Conservation (phyloP, 306 rosid genomes). For the Quercus aquifolioides region DNA sequence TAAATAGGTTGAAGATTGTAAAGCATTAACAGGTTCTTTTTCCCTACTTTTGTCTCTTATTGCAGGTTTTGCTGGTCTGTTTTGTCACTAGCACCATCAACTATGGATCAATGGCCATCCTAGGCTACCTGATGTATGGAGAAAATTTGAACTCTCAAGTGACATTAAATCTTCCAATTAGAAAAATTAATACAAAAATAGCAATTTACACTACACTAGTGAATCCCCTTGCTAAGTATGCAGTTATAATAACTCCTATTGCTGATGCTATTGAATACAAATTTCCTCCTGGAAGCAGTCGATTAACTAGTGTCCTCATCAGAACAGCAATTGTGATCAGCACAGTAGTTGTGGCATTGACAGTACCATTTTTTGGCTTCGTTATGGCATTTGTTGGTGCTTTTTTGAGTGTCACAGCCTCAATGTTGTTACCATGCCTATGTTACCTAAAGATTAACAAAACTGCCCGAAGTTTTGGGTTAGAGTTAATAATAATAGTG, state of each 20-base stretch:
- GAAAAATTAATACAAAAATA: slow-evolving; percentile 39
- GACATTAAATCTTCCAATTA: slow-evolving; percentile 57
- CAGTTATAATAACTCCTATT: slow-evolving; percentile 52
- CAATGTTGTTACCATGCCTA: slow-evolving; percentile 56
- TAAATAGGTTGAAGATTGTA: not conserved
- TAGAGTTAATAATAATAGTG: slow-evolving; percentile 34
- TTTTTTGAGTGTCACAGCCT: slow-evolving; percentile 34
- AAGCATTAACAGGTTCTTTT: not conserved
- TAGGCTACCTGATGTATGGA: slow-evolving; percentile 72
- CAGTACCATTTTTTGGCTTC: slow-evolving; percentile 58
- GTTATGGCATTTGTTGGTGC: slow-evolving; percentile 70
- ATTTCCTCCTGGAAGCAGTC: slow-evolving; percentile 7
- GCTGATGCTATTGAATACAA: slow-evolving; percentile 51
- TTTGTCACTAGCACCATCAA: slow-evolving; percentile 44
- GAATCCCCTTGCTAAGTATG: slow-evolving; percentile 69
- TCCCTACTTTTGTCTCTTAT: not conserved
- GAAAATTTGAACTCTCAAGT: slow-evolving; percentile 45
- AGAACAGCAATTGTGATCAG: slow-evolving; percentile 51
- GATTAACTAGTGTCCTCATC: slow-evolving; percentile 26
- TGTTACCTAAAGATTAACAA: slow-evolving; percentile 66
- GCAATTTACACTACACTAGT: slow-evolving; percentile 63
- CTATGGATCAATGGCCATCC: slow-evolving; percentile 50
- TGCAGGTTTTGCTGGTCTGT: slow-evolving; percentile 62
- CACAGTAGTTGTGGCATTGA: slow-evolving; percentile 47
- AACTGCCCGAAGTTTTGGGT: slow-evolving; percentile 38